Evolutionary conservation across 2,329 filamentous ascomycete species (phyloP).

Genomic region (Hansfordia pulvinata): DNA sequence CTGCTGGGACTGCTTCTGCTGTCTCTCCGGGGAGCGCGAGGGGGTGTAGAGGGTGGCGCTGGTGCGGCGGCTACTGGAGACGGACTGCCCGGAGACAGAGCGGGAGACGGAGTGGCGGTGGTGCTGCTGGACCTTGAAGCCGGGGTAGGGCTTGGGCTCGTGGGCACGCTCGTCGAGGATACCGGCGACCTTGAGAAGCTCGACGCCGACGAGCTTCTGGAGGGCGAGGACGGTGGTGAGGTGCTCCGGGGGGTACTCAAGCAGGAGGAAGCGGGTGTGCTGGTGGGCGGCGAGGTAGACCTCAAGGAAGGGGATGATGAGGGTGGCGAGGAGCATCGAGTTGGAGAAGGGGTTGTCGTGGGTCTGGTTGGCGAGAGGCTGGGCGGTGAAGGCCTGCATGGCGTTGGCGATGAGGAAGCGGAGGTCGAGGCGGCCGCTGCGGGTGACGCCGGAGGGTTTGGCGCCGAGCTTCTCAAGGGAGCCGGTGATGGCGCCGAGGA

Average conservation of each 20-base stretch:
- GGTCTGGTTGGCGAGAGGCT: conserved; percentile 32
- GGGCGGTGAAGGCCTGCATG: conserved; percentile 43
- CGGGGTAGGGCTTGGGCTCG: conserved; percentile 11
- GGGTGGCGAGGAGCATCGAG: conserved; percentile 37
- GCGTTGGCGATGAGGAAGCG: conserved; percentile 46
- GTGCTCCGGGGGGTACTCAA: conserved; percentile 45
- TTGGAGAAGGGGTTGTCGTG: conserved; percentile 41
- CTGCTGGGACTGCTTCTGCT: no score
- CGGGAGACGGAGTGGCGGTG: conserved; percentile 9
- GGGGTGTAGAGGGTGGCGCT: conserved; percentile 4
- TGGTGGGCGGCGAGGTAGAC: conserved; percentile 41
- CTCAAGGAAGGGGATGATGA: conserved; percentile 47
- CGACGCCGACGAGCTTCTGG: conserved; percentile 40
- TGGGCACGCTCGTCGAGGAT: conserved; percentile 32
- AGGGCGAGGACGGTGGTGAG: conserved; percentile 42
- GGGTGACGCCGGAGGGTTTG: conserved; percentile 31
- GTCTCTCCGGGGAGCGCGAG: conserved; percentile 4
- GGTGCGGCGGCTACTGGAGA: conserved; percentile 3
- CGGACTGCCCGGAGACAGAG: conserved; percentile 14
- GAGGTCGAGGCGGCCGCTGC: conserved; percentile 44
- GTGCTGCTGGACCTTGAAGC: conserved; percentile 4
- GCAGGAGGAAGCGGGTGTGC: conserved; percentile 39
- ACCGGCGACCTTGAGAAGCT: conserved; percentile 44
- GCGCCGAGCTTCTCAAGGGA: conserved; percentile 41
- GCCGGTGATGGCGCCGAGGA: conserved; percentile 31